Percentiles rank a stretch among this genome's conserved stretches.
Conservation (phyloP, 1,284 basidiomycete genomes). For the Malassezia sympodialis region DNA sequence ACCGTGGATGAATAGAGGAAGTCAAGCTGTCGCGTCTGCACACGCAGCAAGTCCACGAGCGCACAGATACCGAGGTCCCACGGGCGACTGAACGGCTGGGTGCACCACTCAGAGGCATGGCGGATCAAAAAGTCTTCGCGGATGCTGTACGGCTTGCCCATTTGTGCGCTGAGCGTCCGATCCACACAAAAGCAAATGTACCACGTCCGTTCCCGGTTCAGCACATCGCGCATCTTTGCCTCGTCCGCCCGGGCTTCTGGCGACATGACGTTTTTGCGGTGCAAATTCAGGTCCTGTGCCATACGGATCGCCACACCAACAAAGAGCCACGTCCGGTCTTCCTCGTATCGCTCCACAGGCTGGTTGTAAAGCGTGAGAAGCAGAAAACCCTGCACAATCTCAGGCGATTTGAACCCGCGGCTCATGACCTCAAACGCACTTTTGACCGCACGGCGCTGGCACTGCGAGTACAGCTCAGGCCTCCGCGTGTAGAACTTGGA, state of each 20-base stretch:
- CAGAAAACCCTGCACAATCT: constrained; percentile 53
- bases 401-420: constrained; percentile 84
- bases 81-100: constrained; percentile 32
- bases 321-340: constrained; percentile 78
- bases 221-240: constrained; percentile 69
- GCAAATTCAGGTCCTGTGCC: constrained; percentile 89
- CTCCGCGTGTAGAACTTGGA: constrained; percentile 76
- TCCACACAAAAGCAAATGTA: constrained; percentile 80
- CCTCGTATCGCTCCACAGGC: constrained; percentile 61
- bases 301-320: constrained; percentile 59
- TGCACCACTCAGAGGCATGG: constrained; percentile 62
- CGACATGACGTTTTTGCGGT: constrained; percentile 67
- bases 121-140: constrained; percentile 76
- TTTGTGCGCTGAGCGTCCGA: constrained; percentile 69
- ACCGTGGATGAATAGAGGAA: constrained; percentile 75
- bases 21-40: constrained; percentile 68
- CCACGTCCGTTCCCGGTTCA: constrained; percentile 90
- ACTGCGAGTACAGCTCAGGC: constrained; percentile 68
- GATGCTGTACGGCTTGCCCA: constrained; percentile 78
- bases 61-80: constrained; percentile 44
- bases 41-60: constrained; percentile 30
- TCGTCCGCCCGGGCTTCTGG: constrained; percentile 43
- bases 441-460: constrained; percentile 75
- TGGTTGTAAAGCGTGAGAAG: constrained; percentile 49
- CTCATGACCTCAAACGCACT: constrained; percentile 61